Base-by-base conservation (phyloP, 2,329 filamentous ascomycete genomes). In the Diplodia mutila region DNA sequence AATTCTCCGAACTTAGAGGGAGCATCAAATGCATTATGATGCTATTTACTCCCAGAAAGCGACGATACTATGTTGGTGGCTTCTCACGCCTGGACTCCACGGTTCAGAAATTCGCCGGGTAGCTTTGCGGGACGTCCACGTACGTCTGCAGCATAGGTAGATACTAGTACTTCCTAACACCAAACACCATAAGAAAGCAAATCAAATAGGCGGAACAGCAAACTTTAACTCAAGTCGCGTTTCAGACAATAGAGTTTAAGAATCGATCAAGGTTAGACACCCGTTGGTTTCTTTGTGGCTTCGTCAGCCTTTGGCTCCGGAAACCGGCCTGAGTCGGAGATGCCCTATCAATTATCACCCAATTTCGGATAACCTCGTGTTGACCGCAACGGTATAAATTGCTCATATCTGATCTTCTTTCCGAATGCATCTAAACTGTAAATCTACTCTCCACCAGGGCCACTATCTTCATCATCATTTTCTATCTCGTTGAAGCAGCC, bases 321-420 rank as follows among this genome's bases (percentile, higher is more conserved):
- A 61, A 27, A 42, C 14, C 57, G 55, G 55, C 37, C 37, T 25
- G 39, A 9, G 25, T 48, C 57, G 57, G 57, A 61, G 57, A 61
- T 61, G 25, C n/a, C 57, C 57, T 61, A 61, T 48, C 57, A 49
- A n/a, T 32, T 16, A 21, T 48, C 57, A 6, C 21, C 57, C 2
- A 5, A 4, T 11, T 4, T 49, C 57, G 57, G 39, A 61, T 5
- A 48, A 32, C 39, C 12, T 18, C 39, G 37, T 21, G 4, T 4
- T 16, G n/a, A 48, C 39, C 57, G 32, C 25, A 8, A 46, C 11
- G 25, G 25, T 48, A 48, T 61, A 61, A 61, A 61, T 23, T 61
- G 25, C 25, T 14, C 18, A 14, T 49, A 61, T 61, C 57, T 21
- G 39, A 61, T 61, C 57, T 11, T 32, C 39, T 32, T 48, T 54